Conservation (phyloP, 768 basidiomycete species). For the Serendipita indica region DNA sequence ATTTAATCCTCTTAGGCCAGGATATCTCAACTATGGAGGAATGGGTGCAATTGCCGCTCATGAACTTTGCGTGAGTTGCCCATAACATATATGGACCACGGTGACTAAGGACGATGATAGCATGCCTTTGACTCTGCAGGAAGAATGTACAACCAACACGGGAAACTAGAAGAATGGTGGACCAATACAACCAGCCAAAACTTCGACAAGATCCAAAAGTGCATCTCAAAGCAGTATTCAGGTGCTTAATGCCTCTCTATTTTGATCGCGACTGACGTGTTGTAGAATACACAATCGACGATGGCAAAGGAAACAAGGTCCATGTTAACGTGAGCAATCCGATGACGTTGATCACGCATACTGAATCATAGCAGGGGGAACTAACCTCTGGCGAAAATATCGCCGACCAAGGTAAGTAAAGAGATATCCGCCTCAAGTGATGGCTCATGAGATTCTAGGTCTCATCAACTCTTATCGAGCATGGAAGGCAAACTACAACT, state of each 20-base stretch:
- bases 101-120: constrained; percentile 26
- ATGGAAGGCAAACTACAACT: constrained; percentile 66
- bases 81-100: not conserved
- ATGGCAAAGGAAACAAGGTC: constrained; percentile 69
- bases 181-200: constrained; percentile 70
- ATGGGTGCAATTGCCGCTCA: constrained; percentile 89
- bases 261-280: constrained; percentile 10
- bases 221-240: constrained; percentile 87
- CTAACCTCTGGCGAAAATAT: constrained; percentile 81
- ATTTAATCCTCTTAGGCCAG: constrained; percentile 41
- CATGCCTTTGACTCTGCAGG: constrained; percentile 88
- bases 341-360: constrained; percentile 5
- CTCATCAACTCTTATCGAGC: constrained; percentile 79
- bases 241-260: constrained; percentile 27
- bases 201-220: constrained; percentile 70
- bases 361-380: not conserved
- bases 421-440: not conserved
- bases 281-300: constrained; percentile 64
- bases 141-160: constrained; percentile 77
- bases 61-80: constrained; percentile 58
- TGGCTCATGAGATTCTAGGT: constrained; percentile 26
- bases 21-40: constrained; percentile 78
- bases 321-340: constrained; percentile 60
- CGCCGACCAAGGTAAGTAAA: constrained; percentile 39
- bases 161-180: constrained; percentile 88